A percentile compares a stretch with the other conserved stretches of the same genome.
phyloP scores from a whole-genome alignment of 75 land plant genomes.

The Selaginella tamariscina region DNA sequence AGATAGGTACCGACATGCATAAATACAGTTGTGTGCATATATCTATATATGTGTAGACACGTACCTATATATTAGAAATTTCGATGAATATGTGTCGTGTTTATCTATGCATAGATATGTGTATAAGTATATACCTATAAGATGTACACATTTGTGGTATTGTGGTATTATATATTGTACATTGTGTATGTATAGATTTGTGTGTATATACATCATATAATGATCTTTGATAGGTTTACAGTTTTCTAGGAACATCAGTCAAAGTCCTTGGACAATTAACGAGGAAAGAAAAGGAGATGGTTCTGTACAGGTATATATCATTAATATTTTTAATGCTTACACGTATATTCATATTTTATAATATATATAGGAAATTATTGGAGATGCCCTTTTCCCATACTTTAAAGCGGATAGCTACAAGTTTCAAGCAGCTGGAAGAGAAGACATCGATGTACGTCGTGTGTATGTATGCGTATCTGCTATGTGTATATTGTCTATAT shows the following conservation, averaged over 20 bases:
- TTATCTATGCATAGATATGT: not conserved
- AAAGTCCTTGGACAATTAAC: constrained; percentile 83
- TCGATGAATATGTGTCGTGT: not conserved
- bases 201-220: not conserved
- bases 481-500: not conserved
- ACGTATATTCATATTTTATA: not conserved
- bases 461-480: not conserved
- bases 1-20: too few relatives aligned
- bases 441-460: constrained; percentile 85
- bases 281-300: constrained; percentile 96
- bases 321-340: not conserved
- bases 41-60: too few relatives aligned
- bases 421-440: constrained; percentile 99
- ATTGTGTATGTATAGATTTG: not conserved
- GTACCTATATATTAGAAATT: not conserved
- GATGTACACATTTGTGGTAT: not conserved
- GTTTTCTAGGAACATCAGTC: constrained; percentile 92
- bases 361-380: constrained; percentile 67
- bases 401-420: constrained; percentile 78
- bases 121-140: not conserved
- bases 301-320: constrained; percentile 63
- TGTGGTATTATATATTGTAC: not conserved
- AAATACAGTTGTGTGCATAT: too few relatives aligned
- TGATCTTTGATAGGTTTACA: constrained; percentile 13
- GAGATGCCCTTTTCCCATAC: constrained; percentile 39